phyloP scores from a whole-genome alignment of 1,284 basidiomycete species.

The Apiotrichum gamsii region DNA sequence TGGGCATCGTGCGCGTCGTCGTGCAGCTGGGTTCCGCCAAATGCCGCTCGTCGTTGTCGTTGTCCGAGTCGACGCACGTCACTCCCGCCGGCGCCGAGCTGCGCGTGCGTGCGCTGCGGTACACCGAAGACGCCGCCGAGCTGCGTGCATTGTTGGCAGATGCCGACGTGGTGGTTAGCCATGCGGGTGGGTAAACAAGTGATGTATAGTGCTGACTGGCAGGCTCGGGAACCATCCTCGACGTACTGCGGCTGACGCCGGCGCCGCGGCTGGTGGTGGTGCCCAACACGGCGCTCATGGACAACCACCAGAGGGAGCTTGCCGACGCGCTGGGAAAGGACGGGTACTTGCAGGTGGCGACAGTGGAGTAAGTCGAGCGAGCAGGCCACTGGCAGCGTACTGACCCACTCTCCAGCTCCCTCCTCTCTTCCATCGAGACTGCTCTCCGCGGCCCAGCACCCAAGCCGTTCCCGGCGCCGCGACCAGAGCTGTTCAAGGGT shows the following conservation, averaged over 20 bases:
- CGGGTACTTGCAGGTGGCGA: slow-evolving; percentile 61
- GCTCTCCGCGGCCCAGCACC: not conserved
- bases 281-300: slow-evolving; percentile 79
- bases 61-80: no score
- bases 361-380: slow-evolving; percentile 31
- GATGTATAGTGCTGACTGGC: no score
- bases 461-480: slow-evolving; percentile 17
- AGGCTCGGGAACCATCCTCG: slow-evolving; percentile 93
- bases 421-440: no score
- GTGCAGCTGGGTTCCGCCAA: slow-evolving; percentile 66
- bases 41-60: no score
- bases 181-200: slow-evolving; percentile 71
- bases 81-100: slow-evolving; percentile 54
- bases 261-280: slow-evolving; percentile 74
- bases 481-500: slow-evolving; percentile 9
- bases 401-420: not conserved
- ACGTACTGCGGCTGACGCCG: slow-evolving; percentile 61
- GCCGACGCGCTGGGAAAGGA: slow-evolving; percentile 62
- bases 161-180: slow-evolving; percentile 77
- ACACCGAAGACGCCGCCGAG: slow-evolving; percentile 59
- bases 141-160: slow-evolving; percentile 56
- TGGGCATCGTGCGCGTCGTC: slow-evolving; percentile 57
- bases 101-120: slow-evolving; percentile 60
- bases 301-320: slow-evolving; percentile 90
- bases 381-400: no score